Evolutionary conservation across 768 basidiomycete species (phyloP).

Genomic region (Boletales sp.): DNA sequence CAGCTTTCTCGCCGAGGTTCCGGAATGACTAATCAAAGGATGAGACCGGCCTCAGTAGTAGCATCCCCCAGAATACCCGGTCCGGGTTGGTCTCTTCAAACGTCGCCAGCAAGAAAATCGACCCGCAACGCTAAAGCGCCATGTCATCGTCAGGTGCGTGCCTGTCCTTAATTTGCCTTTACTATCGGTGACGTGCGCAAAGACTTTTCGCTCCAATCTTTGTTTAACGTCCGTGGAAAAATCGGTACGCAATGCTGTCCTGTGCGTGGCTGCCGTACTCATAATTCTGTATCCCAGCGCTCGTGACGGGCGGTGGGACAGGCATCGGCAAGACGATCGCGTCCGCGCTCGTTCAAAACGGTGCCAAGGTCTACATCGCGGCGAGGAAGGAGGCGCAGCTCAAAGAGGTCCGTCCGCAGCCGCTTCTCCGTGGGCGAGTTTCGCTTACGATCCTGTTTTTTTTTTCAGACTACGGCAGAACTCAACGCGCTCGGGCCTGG

Average conservation of each 20-base stretch:
- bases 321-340: conserved; percentile 88
- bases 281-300: no score
- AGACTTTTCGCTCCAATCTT: conserved; percentile 51
- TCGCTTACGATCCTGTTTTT: neutral
- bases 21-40: no score
- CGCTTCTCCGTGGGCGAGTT: conserved; percentile 33
- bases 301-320: conserved; percentile 80
- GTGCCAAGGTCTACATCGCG: conserved; percentile 87
- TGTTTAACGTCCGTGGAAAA: conserved; percentile 69
- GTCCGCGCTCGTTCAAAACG: conserved; percentile 76
- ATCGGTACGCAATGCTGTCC: no score
- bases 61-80: no score
- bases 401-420: conserved; percentile 57
- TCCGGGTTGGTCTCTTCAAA: no score
- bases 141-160: conserved; percentile 19
- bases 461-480: conserved; percentile 45
- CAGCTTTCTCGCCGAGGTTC: no score
- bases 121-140: neutral
- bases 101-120: no score
- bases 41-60: no score
- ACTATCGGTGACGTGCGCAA: neutral
- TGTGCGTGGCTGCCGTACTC: no score
- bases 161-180: neutral
- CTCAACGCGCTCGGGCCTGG: conserved; percentile 61
- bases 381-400: conserved; percentile 78